Evolutionary conservation across 805 yeast genomes (phyloP).

Genomic region (Cyberlindnera suaveolens): DNA sequence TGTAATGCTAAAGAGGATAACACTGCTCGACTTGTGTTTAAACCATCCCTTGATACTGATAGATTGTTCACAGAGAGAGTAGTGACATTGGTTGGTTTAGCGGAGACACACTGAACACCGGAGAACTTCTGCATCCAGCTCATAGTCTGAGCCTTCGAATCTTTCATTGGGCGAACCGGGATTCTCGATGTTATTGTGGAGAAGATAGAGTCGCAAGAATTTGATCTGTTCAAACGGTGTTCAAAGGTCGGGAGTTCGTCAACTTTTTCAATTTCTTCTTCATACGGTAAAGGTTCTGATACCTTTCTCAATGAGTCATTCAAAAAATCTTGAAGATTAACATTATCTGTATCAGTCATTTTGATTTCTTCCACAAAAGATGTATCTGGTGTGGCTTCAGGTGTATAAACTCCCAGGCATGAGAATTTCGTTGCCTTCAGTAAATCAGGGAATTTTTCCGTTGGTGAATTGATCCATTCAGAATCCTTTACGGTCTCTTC

Average conservation of each 20-base stretch:
- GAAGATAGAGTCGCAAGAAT: constrained; percentile 25
- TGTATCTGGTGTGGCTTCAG: background rate
- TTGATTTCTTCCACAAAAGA: background rate
- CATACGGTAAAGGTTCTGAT: background rate
- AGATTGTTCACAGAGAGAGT: constrained; percentile 5
- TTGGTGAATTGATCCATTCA: constrained; percentile 8
- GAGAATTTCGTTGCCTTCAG: too few species aligned
- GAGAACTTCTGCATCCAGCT: constrained; percentile 22
- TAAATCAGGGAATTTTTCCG: too few species aligned
- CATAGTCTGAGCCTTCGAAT: constrained; percentile 20
- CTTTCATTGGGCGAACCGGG: constrained; percentile 15
- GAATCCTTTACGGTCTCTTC: constrained; percentile 10
- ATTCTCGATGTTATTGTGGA: constrained; percentile 19
- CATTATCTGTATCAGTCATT: background rate
- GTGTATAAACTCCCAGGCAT: background rate
- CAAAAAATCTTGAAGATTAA: background rate
- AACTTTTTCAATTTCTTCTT: background rate
- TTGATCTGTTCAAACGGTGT: constrained; percentile 24
- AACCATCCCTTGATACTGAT: constrained; percentile 2
- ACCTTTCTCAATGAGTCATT: background rate
- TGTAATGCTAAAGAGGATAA: constrained; percentile 12
- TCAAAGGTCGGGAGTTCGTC: constrained; percentile 15
- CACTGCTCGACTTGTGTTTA: constrained; percentile 4
- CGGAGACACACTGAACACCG: constrained; percentile 1
- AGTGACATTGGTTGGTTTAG: constrained; percentile 4